Evolutionary conservation across 148 eudicot species (phyloP).

Genomic region (Limonium bicolor): DNA sequence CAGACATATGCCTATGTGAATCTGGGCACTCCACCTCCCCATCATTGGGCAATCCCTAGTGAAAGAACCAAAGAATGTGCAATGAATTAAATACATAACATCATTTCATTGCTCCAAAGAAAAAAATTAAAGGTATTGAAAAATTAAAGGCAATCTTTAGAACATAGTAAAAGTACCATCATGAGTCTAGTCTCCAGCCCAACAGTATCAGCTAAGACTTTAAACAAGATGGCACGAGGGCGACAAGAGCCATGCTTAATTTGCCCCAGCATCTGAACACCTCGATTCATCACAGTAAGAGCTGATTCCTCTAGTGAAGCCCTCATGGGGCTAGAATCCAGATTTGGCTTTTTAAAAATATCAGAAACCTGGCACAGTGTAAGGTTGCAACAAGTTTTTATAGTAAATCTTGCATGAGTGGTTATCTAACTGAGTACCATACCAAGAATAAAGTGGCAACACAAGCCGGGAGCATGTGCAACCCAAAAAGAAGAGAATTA

Average conservation of each 20-base stretch:
- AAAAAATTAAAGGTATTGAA: background rate
- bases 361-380: conserved; percentile 51
- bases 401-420: no score
- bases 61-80: conserved; percentile 3
- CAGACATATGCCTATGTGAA: conserved; percentile 91
- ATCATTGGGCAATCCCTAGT: conserved; percentile 91
- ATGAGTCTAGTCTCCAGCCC: conserved; percentile 88
- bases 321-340: conserved; percentile 64
- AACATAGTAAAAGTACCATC: conserved; percentile 50
- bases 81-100: background rate
- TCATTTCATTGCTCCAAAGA: background rate
- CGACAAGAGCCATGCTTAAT: conserved; percentile 96
- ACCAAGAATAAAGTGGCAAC: no score
- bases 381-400: background rate
- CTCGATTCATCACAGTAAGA: conserved; percentile 35
- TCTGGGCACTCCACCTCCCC: conserved; percentile 58
- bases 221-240: conserved; percentile 91
- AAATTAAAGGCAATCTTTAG: conserved; percentile 1
- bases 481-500: no score
- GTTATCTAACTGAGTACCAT: background rate
- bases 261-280: conserved; percentile 88
- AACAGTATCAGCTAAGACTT: conserved; percentile 90
- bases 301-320: conserved; percentile 46
- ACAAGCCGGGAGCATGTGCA: no score
- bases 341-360: conserved; percentile 66